phyloP scores from a whole-genome alignment of 1,284 basidiomycete species.

The Cutaneotrichosporon sp. region DNA sequence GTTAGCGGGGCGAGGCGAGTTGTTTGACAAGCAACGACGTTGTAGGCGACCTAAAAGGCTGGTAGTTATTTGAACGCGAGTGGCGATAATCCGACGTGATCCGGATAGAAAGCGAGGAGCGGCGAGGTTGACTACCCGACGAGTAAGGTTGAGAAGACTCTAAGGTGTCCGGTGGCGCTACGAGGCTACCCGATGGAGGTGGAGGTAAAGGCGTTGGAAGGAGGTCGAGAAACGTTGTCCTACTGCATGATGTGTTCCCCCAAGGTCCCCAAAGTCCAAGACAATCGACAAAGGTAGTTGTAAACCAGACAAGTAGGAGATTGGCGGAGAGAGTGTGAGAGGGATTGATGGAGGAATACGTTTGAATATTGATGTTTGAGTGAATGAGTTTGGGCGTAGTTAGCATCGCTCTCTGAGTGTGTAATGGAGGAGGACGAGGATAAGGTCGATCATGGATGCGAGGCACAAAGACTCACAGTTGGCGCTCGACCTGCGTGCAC shows the following conservation, averaged over 20 bases:
- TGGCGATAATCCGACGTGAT: neutral
- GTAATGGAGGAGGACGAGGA: neutral
- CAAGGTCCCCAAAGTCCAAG: too few species aligned
- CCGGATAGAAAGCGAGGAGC: neutral
- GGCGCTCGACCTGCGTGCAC: constrained; percentile 6
- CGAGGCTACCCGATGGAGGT: neutral
- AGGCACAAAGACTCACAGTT: constrained; percentile 3
- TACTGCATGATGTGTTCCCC: neutral
- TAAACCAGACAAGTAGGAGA: neutral
- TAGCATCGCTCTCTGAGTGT: neutral
- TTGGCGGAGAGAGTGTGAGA: neutral
- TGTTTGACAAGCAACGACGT: too few species aligned
- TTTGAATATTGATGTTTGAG: neutral
- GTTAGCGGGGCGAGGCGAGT: too few species aligned
- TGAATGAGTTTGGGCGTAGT: neutral
- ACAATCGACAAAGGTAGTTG: neutral
- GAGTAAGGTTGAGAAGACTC: neutral
- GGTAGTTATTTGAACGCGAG: neutral
- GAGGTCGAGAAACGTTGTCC: neutral
- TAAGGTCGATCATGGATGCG: neutral
- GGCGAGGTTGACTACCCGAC: neutral
- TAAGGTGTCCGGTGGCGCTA: neutral
- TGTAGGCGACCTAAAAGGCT: neutral
- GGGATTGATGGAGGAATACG: neutral
- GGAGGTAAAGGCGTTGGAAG: neutral